Evolutionary conservation across 2,329 filamentous ascomycete species (phyloP), one percentile per base, ranked within the genome.

Genomic region (Aspergillus sp.): DNA sequence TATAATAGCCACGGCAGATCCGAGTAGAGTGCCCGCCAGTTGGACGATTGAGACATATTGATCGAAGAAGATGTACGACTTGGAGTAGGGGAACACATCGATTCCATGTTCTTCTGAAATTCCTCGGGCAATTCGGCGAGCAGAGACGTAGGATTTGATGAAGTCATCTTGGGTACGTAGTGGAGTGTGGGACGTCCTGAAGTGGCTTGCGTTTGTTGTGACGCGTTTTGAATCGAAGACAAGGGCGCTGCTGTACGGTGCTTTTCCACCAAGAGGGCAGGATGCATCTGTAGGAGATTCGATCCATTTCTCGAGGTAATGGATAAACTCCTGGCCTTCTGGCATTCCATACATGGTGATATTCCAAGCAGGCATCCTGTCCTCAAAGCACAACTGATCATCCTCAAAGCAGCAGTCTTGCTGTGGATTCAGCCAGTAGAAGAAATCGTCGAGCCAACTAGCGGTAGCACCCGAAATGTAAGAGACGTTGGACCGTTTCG

Each of bases 1-100:
- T 62, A 98, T 96, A 66, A 97, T 91, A 28, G 85, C 91, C 15
- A 98, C 83, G 0, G 93, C 94, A 3, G 91, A 90, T 46, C 90
- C 90, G 31, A 99, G 85, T 1, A 99, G 86, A 0, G 89, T 87
- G 0, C 85, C 89, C 0, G 94, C 93, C 4, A 98, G 84, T 11
- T 85, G 84, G 22, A 96, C 87, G 64, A 99, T 98, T 61, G 86
- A 87, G 6, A 92, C 85, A 73, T 99, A 99, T 75, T 98, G 95
- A 74, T 99, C 95, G 75, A 99, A 99, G 85, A 98, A 99, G 75
- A 99, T 93, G 81, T 99, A 99, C 76, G 97, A 97, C 63, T 97
- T 89, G 69, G 92, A 96, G 81, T 99, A 99, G 0, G 95, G 92
- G 83, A 99, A 99, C 3, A 99, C 89, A 25, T 95, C 89, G 23